Base-by-base conservation (phyloP, 208 protist species). In the Strigomonas culicis region DNA sequence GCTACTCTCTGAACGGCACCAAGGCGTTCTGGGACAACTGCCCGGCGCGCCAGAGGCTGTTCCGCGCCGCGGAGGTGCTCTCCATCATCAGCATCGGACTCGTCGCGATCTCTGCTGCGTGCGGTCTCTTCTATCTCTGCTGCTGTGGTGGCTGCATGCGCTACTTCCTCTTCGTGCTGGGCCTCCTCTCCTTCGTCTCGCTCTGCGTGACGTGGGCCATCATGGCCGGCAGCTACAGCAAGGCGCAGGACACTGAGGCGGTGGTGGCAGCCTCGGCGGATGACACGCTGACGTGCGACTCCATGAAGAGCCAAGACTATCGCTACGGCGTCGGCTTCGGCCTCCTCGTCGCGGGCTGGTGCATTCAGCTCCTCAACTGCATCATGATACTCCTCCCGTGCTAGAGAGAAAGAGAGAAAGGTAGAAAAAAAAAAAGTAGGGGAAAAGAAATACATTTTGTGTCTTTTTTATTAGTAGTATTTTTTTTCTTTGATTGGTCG, bases 391-490 rank as follows among this genome's bases (percentile, higher is more conserved):
- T 55, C 10, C n/a, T 55, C 10, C 49, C 49, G 15, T 58, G 52
- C 52, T 58, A 58, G 25, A n/a, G n/a, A n/a, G n/a, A n/a, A n/a
- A n/a, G n/a, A n/a, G n/a, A n/a, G n/a, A n/a, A n/a, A n/a, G n/a
- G n/a, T n/a, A n/a, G n/a, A n/a, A n/a, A n/a, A n/a, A n/a, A n/a
- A n/a, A n/a, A n/a, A n/a, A n/a, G n/a, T n/a, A n/a, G n/a, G n/a
- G n/a, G n/a, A n/a, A n/a, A n/a, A n/a, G n/a, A n/a, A n/a, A n/a
- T n/a, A n/a, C n/a, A n/a, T n/a, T n/a, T 68, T 25, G 8, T 28
- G 46, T 46, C 22, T 57, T 46, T 34, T 68, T 55, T 60, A 50
- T 68, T 43, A 28, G 2, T 1, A 21, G n/a, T n/a, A 4, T 50
- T 50, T 4, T 50, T 50, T 50, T 50, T n/a, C 3, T 50, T 4